Base-by-base conservation (phyloP, 1,139 yeast species). In the Blastobotrys proliferans region DNA sequence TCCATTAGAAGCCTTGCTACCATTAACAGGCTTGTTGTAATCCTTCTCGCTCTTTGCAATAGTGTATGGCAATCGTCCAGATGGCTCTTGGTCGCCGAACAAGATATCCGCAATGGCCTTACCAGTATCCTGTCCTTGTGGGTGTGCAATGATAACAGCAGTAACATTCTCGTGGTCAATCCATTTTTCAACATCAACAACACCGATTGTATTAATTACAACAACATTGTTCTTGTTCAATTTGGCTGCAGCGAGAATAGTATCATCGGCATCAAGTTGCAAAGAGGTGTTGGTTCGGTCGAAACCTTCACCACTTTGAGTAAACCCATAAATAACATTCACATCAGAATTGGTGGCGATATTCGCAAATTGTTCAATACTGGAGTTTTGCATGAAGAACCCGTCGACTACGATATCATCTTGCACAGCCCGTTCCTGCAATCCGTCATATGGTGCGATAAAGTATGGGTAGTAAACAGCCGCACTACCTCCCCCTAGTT, bases 11-110 rank as follows among this genome's bases (percentile, higher is more conserved):
- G 46, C 47, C n/a, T 35, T 43, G 14, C 46, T 46, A 14, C n/a
- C n/a, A n/a, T n/a, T n/a, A n/a, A n/a, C n/a, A n/a, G n/a, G n/a
- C n/a, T n/a, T n/a, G n/a, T n/a, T n/a, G 52, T 77, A 77, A 49
- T 78, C 81, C 51, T 65, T 73, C 38, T 66, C 67, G 50, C 76
- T 73, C 55, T 69, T 72, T n/a, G 84, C 83, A 52, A 79, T 71
- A 1, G 84, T 78, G 53, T 78, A 79, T 0, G 85, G 83, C 36
- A 79, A 65, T 51, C 74, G 70, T 2, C 84, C 85, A 20, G 81
- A 75, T 4, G 84, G 84, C 51, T 75, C 75, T 17, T 64, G 67
- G 32, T 74, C 79, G 1, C 85, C 85, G 62, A 77, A 79, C 41
- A 76, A 59, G 14, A 73, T 57, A 22, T 75, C 76, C 1, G 74